A percentile compares a stretch with the other conserved stretches of the same genome.
Conservation (phyloP, 139 green algal species). For the Picochlorum sp. region DNA sequence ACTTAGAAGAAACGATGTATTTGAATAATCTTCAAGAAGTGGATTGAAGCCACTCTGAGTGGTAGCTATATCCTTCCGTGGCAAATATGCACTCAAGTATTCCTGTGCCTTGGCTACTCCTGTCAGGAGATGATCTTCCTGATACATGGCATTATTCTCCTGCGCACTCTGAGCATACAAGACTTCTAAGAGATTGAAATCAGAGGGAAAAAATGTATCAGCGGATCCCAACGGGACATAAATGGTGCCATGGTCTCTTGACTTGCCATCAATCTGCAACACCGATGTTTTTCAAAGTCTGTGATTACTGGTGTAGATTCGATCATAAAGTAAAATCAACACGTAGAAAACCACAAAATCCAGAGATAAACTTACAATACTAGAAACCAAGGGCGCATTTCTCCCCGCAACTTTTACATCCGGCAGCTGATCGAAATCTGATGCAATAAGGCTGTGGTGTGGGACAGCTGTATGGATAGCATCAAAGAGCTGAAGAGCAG, state of each 20-base stretch:
- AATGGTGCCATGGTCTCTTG: slow-evolving; percentile 35
- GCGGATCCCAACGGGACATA: slow-evolving; percentile 32
- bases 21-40: slow-evolving; percentile 74
- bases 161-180: slow-evolving; percentile 32
- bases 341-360: neutral
- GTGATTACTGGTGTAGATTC: no score
- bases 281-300: no score
- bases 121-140: no score
- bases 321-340: neutral
- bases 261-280: slow-evolving; percentile 24
- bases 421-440: slow-evolving; percentile 77
- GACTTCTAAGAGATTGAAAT: slow-evolving; percentile 55
- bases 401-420: slow-evolving; percentile 52
- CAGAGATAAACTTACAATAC: slow-evolving; percentile 20
- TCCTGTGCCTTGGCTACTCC: neutral
- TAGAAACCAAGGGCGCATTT: slow-evolving; percentile 70
- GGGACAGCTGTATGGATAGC: slow-evolving; percentile 48
- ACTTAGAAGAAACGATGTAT: slow-evolving; percentile 53
- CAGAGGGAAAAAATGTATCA: slow-evolving; percentile 88
- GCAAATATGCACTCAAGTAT: slow-evolving; percentile 9
- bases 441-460: slow-evolving; percentile 57
- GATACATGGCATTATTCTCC: no score
- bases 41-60: slow-evolving; percentile 64
- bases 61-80: slow-evolving; percentile 39
- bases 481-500: slow-evolving; percentile 52